Conservation (phyloP, 2,329 filamentous ascomycete genomes). For the Camillea tinctor region DNA sequence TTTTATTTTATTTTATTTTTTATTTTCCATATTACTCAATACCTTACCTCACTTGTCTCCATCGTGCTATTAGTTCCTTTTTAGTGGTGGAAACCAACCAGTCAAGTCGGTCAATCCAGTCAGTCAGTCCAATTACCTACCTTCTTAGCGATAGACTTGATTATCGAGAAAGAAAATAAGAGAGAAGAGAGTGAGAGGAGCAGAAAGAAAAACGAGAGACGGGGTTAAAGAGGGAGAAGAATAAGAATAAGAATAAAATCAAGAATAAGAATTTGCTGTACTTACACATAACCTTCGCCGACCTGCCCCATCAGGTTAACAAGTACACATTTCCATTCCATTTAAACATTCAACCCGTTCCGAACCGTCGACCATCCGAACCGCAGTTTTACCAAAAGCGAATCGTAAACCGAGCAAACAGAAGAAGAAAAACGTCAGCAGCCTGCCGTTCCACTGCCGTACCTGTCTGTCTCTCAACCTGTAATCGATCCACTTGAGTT, state of each 20-base stretch:
- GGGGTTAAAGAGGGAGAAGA: background rate
- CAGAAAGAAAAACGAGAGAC: background rate
- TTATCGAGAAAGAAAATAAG: background rate
- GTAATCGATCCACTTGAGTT: background rate
- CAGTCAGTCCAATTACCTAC: background rate
- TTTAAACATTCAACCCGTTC: background rate
- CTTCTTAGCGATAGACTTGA: background rate
- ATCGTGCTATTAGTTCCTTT: background rate
- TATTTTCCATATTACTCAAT: too few species aligned
- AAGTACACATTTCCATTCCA: background rate
- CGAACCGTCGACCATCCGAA: background rate
- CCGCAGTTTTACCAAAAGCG: background rate
- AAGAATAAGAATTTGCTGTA: too few species aligned
- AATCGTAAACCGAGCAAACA: background rate
- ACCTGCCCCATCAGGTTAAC: slow-evolving; percentile 1
- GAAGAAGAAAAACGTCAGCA: background rate
- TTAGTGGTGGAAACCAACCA: background rate
- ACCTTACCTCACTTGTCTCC: too few species aligned
- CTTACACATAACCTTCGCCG: background rate
- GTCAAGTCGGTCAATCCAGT: too few species aligned
- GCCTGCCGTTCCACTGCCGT: background rate
- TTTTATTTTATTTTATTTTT: background rate
- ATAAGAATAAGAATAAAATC: background rate
- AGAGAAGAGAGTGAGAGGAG: too few species aligned
- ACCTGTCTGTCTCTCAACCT: background rate